These are phyloP conservation scores for Geranomyces variabilis DNA, from an alignment of 192 early-diverging fungal species.

Conservation along the genomic window DNA sequence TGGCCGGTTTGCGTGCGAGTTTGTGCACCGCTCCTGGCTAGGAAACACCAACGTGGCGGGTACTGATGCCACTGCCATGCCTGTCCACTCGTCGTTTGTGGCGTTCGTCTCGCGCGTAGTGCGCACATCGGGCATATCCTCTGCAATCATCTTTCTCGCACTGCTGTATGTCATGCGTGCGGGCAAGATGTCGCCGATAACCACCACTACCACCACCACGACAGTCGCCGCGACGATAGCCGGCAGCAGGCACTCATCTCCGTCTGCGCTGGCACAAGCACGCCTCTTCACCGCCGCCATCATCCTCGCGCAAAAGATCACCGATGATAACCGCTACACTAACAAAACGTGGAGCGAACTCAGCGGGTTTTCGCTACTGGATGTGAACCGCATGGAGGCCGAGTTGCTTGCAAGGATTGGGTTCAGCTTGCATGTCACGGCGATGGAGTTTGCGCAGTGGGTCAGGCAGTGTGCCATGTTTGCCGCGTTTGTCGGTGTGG, in stretches of 20 bases:
- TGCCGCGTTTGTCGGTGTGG: too few relatives aligned
- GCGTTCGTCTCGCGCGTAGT: slow-evolving; percentile 27
- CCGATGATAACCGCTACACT: slow-evolving; percentile 33
- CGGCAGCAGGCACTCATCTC: neutral
- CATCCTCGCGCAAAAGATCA: slow-evolving; percentile 39
- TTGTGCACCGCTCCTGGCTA: neutral
- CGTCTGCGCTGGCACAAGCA: slow-evolving; percentile 1
- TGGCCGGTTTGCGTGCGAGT: too few relatives aligned
- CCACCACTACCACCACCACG: neutral
- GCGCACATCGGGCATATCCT: slow-evolving; percentile 14
- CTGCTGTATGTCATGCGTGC: slow-evolving; percentile 30
- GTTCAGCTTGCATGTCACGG: slow-evolving; percentile 16
- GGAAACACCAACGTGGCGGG: neutral
- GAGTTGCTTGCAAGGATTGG: slow-evolving; percentile 25
- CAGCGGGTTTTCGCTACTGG: slow-evolving; percentile 18
- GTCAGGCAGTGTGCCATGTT: slow-evolving; percentile 8
- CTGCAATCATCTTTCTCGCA: slow-evolving; percentile 21
- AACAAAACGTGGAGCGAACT: slow-evolving; percentile 39
- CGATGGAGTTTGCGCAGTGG: slow-evolving; percentile 23
- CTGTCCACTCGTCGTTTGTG: slow-evolving; percentile 19
- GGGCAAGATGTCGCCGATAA: neutral
- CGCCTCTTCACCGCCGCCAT: slow-evolving; percentile 30
- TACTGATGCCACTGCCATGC: neutral
- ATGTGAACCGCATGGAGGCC: slow-evolving; percentile 36
- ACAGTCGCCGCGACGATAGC: neutral